phyloP scores from a whole-genome alignment of 116 monocot species.

The Phalaenopsis hybrid region DNA sequence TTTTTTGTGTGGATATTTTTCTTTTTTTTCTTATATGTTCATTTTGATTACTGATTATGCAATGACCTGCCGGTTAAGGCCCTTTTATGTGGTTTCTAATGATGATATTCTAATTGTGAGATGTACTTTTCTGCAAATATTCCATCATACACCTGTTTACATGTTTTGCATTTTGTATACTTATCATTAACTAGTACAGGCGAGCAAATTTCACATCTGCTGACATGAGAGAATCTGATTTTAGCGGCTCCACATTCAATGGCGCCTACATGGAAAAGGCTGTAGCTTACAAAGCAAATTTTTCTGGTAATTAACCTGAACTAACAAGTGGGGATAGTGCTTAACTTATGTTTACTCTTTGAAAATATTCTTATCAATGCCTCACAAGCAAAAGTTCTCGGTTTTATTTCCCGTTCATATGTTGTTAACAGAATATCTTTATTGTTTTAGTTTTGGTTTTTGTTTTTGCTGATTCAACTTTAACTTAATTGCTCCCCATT shows the following conservation, averaged over 20 bases:
- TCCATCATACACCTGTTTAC: not conserved
- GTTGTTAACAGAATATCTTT: not conserved
- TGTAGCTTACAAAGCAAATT: slow-evolving; percentile 90
- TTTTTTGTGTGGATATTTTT: too few relatives aligned
- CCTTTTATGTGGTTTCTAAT: not conserved
- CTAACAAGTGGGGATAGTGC: not conserved
- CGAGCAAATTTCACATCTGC: slow-evolving; percentile 93
- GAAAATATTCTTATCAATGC: not conserved
- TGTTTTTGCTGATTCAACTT: not conserved
- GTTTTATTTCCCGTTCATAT: not conserved
- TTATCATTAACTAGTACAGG: slow-evolving; percentile 26
- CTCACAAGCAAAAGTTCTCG: not conserved
- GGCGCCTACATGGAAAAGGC: slow-evolving; percentile 98
- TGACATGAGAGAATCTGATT: slow-evolving; percentile 92
- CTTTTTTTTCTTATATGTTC: too few relatives aligned
- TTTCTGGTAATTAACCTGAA: slow-evolving; percentile 45
- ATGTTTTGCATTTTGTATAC: not conserved
- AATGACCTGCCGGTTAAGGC: not conserved
- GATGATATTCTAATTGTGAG: not conserved
- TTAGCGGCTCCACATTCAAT: slow-evolving; percentile 89
- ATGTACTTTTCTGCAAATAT: not conserved
- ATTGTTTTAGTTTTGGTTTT: not conserved
- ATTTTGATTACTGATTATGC: too few relatives aligned
- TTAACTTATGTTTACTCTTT: not conserved
- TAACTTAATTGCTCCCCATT: not conserved